Evolutionary conservation across 192 early-diverging fungal species (phyloP).

Genomic region (Coemansia sp.): DNA sequence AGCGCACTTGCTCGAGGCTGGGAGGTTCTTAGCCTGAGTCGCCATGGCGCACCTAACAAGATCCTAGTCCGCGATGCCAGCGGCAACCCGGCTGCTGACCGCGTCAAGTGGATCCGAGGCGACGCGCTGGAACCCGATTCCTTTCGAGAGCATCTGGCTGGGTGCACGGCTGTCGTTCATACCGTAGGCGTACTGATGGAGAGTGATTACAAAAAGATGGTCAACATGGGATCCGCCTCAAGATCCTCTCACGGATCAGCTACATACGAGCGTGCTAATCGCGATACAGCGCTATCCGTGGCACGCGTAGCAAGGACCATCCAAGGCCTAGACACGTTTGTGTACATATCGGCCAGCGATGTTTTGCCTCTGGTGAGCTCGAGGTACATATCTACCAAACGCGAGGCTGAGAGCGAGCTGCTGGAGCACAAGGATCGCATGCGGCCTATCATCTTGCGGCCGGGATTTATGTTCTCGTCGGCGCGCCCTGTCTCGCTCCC

Average conservation of each 20-base stretch:
- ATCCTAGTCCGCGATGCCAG: neutral
- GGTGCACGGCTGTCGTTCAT: conserved; percentile 69
- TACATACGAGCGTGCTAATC: conserved; percentile 69
- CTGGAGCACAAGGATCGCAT: conserved; percentile 50
- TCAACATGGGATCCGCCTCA: conserved; percentile 39
- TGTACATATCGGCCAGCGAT: conserved; percentile 71
- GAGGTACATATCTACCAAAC: conserved; percentile 72
- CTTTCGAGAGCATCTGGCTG: conserved; percentile 58
- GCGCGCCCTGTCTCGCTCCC: conserved; percentile 63
- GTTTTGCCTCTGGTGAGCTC: conserved; percentile 65
- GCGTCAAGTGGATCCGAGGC: conserved; percentile 64
- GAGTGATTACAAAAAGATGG: conserved; percentile 64
- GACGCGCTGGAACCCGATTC: conserved; percentile 66
- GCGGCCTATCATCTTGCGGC: conserved; percentile 61
- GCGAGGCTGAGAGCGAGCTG: conserved; percentile 66
- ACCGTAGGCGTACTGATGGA: conserved; percentile 74
- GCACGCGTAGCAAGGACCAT: conserved; percentile 58
- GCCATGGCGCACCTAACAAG: conserved; percentile 49
- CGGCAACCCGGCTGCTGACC: conserved; percentile 6
- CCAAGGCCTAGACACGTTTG: conserved; percentile 60
- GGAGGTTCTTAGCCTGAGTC: conserved; percentile 59
- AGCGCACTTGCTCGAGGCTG: conserved; percentile 50
- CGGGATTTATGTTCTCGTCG: conserved; percentile 67
- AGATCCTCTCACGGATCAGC: conserved; percentile 20
- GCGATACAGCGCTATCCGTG: conserved; percentile 68